Evolutionary conservation across 176 grass and related monocot genomes (phyloP).

Genomic region (Oryza meyeriana): DNA sequence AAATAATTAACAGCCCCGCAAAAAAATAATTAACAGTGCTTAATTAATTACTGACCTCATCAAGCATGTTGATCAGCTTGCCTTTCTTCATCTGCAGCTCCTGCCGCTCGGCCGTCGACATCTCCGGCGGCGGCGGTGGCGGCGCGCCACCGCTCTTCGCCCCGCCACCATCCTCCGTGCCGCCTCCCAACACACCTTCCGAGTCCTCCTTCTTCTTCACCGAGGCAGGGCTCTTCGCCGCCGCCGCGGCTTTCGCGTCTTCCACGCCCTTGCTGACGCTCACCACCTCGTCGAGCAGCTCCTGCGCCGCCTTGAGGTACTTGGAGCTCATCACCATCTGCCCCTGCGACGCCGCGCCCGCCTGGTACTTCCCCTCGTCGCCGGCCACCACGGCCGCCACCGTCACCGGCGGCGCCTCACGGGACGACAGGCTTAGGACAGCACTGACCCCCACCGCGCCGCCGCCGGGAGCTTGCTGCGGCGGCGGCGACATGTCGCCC

Average conservation of each 20-base stretch:
- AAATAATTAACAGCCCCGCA: too few relatives aligned
- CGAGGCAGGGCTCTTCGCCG: constrained; percentile 13
- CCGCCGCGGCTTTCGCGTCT: constrained; percentile 4
- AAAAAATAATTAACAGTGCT: background rate
- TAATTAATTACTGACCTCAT: constrained; percentile 63
- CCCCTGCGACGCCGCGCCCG: constrained; percentile 28
- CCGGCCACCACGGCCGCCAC: constrained; percentile 35
- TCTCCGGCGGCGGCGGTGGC: constrained; percentile 28
- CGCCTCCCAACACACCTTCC: constrained; percentile 32
- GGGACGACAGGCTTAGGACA: constrained; percentile 89
- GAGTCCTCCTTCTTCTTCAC: constrained; percentile 56
- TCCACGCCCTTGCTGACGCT: constrained; percentile 70
- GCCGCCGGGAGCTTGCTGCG: constrained; percentile 40
- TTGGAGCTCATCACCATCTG: constrained; percentile 83
- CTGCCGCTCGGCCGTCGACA: constrained; percentile 88
- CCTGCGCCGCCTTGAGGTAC: constrained; percentile 86
- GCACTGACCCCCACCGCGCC: constrained; percentile 26
- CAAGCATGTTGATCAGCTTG: constrained; percentile 97
- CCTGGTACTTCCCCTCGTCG: constrained; percentile 39
- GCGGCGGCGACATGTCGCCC: constrained; percentile 33
- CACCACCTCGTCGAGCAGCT: constrained; percentile 89
- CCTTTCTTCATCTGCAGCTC: constrained; percentile 99
- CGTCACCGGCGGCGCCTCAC: constrained; percentile 58
- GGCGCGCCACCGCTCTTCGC: constrained; percentile 3
- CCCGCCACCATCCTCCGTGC: constrained; percentile 34